Conservation (phyloP, 2,329 filamentous ascomycete species). For the Fusarium caatingaense region DNA sequence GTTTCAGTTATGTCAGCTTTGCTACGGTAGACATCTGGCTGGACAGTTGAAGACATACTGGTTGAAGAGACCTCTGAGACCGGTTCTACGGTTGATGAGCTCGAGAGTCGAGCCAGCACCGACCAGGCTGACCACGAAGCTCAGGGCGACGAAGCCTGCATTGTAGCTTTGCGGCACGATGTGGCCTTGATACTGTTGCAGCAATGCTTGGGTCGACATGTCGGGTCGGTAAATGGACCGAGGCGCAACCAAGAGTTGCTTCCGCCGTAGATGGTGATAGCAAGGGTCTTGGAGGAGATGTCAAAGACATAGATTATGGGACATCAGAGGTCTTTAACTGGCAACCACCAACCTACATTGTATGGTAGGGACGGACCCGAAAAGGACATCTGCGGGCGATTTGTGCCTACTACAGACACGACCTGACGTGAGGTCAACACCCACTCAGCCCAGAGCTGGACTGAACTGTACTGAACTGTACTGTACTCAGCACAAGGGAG, state of each 20-base stretch:
- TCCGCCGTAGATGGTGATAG: constrained; percentile 18
- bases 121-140: constrained; percentile 79
- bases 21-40: background rate
- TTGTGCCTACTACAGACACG: constrained; percentile 17
- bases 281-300: constrained; percentile 2
- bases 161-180: constrained; percentile 63
- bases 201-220: constrained; percentile 49
- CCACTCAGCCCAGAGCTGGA: background rate
- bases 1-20: constrained; percentile 14
- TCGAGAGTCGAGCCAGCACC: constrained; percentile 85
- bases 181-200: constrained; percentile 57
- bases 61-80: constrained; percentile 74
- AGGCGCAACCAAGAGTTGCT: constrained; percentile 27
- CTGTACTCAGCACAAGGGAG: constrained; percentile 33
- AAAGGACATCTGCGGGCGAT: constrained; percentile 5
- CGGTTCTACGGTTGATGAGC: constrained; percentile 80
- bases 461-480: background rate
- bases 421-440: constrained; percentile 16
- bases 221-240: constrained; percentile 14
- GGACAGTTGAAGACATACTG: constrained; percentile 61
- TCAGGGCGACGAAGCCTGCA: constrained; percentile 75
- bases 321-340: constrained; percentile 38
- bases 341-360: background rate
- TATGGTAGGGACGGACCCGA: constrained; percentile 8
- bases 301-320: constrained; percentile 15